Percentiles rank a stretch among this genome's conserved stretches.
Evolutionary conservation across 2,329 filamentous ascomycete species (phyloP).

Genomic region (Hansfordia pulvinata): DNA sequence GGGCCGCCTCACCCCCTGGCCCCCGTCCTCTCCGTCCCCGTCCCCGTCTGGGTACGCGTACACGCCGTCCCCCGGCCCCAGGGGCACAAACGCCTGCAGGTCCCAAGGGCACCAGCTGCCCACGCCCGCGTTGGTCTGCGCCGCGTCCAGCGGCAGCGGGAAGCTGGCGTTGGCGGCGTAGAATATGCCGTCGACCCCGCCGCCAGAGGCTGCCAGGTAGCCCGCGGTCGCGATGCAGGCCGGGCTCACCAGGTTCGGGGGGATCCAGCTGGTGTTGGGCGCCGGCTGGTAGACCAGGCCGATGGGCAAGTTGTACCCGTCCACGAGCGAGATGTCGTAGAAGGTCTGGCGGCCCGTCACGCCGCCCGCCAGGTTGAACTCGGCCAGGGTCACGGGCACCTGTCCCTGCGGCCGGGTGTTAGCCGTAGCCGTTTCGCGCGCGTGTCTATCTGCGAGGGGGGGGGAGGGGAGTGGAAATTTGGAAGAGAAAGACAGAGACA

Average conservation of each 20-base stretch:
- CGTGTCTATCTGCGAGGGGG: too few relatives aligned
- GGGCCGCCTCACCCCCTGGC: slow-evolving; percentile 56
- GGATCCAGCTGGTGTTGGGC: slow-evolving; percentile 50
- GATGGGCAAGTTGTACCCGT: slow-evolving; percentile 71
- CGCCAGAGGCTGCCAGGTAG: slow-evolving; percentile 39
- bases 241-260: slow-evolving; percentile 63
- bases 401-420: slow-evolving; percentile 38
- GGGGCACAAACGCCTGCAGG: slow-evolving; percentile 53
- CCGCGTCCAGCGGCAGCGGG: slow-evolving; percentile 53
- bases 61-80: slow-evolving; percentile 58
- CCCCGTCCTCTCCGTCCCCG: too few relatives aligned
- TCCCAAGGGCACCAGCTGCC: slow-evolving; percentile 71
- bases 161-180: slow-evolving; percentile 53
- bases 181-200: slow-evolving; percentile 38
- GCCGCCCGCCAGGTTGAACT: slow-evolving; percentile 64
- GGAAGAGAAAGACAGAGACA: slow-evolving; percentile 1
- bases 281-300: slow-evolving; percentile 48
- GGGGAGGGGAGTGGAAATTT: too few relatives aligned
- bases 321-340: slow-evolving; percentile 75
- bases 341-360: slow-evolving; percentile 50
- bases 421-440: too few relatives aligned
- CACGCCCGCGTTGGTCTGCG: slow-evolving; percentile 41
- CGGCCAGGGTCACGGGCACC: slow-evolving; percentile 63
- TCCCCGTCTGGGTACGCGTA: slow-evolving; percentile 72
- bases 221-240: slow-evolving; percentile 62